Conservation (phyloP, 768 basidiomycete genomes). For the Gymnopilus dilepis region DNA sequence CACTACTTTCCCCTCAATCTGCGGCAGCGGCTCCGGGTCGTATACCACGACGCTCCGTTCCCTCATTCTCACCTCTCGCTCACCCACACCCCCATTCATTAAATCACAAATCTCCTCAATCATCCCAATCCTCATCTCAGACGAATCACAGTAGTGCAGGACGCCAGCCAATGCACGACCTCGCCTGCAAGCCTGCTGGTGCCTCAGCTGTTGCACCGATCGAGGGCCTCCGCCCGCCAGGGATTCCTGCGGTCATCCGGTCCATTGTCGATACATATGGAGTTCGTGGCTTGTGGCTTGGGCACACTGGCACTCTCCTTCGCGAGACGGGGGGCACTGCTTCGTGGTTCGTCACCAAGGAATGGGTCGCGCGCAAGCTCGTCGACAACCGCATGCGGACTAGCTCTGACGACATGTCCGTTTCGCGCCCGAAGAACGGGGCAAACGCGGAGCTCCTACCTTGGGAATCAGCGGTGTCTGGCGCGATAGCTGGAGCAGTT, state of each 20-base stretch:
- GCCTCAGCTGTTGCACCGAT: conserved; percentile 23
- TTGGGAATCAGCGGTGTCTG: conserved; percentile 86
- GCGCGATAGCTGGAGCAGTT: conserved; percentile 83
- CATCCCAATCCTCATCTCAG: conserved; percentile 8
- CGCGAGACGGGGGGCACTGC: conserved; percentile 92
- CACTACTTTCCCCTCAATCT: conserved; percentile 12
- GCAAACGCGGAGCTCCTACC: conserved; percentile 59
- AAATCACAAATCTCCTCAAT: background rate
- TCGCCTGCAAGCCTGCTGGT: conserved; percentile 20
- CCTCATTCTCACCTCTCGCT: conserved; percentile 12
- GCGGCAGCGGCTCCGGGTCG: conserved; percentile 27
- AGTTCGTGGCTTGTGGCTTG: conserved; percentile 91
- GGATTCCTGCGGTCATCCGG: conserved; percentile 71
- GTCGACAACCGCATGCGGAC: conserved; percentile 50
- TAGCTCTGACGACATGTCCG: conserved; percentile 18
- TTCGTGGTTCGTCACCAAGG: conserved; percentile 92
- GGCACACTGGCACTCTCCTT: conserved; percentile 91
- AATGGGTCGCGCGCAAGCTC: conserved; percentile 70
- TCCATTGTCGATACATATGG: conserved; percentile 71
- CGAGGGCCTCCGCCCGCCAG: conserved; percentile 54
- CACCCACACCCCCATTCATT: background rate
- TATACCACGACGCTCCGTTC: conserved; percentile 30
- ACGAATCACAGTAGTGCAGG: background rate
- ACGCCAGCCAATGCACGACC: conserved; percentile 17
- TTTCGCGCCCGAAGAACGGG: conserved; percentile 21